Base-by-base conservation (phyloP, 306 rosid species). In the Fragaria nilgerrensis region DNA sequence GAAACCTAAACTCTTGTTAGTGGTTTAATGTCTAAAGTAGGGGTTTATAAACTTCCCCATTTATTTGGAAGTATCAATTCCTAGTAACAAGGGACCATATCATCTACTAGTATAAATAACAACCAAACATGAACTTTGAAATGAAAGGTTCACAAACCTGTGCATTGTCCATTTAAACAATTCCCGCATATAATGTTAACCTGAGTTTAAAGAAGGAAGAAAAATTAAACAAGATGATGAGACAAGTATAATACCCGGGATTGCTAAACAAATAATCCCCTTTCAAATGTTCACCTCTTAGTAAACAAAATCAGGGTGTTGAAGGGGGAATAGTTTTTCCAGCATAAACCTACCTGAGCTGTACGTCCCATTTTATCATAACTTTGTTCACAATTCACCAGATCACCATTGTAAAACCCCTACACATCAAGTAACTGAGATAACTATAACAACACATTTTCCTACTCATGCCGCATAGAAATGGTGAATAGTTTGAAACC, bases 321-420 rank as follows among this genome's bases (percentile, higher is more conserved):
- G 12, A 65, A 75, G 79, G 55, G 62, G n/a, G 16, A n/a, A 53
- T 39, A 55, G 41, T 34, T 29, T 59, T 81, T 73, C 56, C 34
- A 29, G 74, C 22, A 74, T 65, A 82, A 63, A 89, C 85, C 58
- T 76, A 95, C 99, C 99, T 90, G 91, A 20, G 99, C 90, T 61
- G 99, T 90, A 73, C 97, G 89, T 74, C 99, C 97, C 92, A 86
- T 52, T 88, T 92, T 86, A 81, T 95, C 99, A 81, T 79, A 87
- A 84, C 92, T 92, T 29, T 65, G 66, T 83, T 95, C 99, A 15
- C 99, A 92, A 62, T 88, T 82, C 70, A 36, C 59, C 74, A 95
- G 90, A 87, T 95, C 99, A 29, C 97, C 99, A 66, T 86, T 86
- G 82, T 89, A 90, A 76, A 83, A 95, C 47, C 86, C 92, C 99